A percentile compares a stretch with the other conserved stretches of the same genome.
Conservation (phyloP, 352 stramenopile species). For the Phytophthora hibernalis region DNA sequence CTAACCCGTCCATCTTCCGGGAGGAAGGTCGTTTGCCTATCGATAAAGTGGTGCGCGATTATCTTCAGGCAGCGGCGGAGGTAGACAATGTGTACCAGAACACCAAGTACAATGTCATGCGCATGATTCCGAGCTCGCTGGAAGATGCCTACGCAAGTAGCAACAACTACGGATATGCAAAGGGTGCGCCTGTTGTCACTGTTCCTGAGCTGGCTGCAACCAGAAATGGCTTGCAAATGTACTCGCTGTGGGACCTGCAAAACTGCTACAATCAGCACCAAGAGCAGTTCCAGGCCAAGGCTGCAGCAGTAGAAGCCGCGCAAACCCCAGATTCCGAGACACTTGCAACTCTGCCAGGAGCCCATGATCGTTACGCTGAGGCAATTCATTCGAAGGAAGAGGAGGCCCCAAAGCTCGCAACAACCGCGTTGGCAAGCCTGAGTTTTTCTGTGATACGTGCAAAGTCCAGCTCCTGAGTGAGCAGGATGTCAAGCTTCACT, state of each 20-base stretch:
- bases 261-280: slow-evolving; percentile 69
- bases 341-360: slow-evolving; percentile 40
- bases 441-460: slow-evolving; percentile 77
- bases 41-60: slow-evolving; percentile 70
- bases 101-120: slow-evolving; percentile 91
- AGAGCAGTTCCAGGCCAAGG: slow-evolving; percentile 53
- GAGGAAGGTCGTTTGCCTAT: slow-evolving; percentile 67
- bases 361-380: slow-evolving; percentile 47
- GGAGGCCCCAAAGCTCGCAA: slow-evolving; percentile 27
- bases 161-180: slow-evolving; percentile 38
- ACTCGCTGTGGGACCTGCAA: slow-evolving; percentile 68
- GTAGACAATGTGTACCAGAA: slow-evolving; percentile 91
- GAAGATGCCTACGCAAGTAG: slow-evolving; percentile 45
- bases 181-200: slow-evolving; percentile 43
- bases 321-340: slow-evolving; percentile 26
- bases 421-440: slow-evolving; percentile 34
- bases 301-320: slow-evolving; percentile 33
- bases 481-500: slow-evolving; percentile 76
- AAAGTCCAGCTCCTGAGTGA: slow-evolving; percentile 78
- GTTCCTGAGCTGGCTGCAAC: slow-evolving; percentile 67
- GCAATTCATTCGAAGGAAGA: slow-evolving; percentile 14
- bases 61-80: slow-evolving; percentile 77
- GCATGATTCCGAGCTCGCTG: slow-evolving; percentile 80
- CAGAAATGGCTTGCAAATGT: slow-evolving; percentile 77
- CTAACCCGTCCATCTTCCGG: slow-evolving; percentile 87